Evolutionary conservation across 352 stramenopile species (phyloP), one percentile per base, ranked within the genome.

Genomic region (Phytophthora multivora): DNA sequence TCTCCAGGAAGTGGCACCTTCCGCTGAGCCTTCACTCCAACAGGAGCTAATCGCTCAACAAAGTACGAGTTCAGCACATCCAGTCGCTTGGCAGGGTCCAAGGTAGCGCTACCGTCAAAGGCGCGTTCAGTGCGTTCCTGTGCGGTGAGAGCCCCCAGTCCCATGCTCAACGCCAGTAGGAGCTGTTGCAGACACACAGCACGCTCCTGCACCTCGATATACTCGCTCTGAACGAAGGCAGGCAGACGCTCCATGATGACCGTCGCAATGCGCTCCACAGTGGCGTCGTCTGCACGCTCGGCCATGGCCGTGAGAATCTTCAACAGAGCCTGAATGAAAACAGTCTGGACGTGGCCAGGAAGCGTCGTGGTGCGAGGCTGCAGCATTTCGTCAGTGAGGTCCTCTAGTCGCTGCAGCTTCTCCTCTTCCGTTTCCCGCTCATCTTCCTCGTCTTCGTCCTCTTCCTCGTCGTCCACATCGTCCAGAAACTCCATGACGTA

Each of bases 201-300:
- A 59, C 96, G 86, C 74, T 99, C 97, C 69, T 98, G 91, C 9
- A 99, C 96, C 73, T 99, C 93, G 28, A 97, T 89, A 71, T 97
- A 86, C 40, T 93, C 83, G 47, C 88, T 98, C 53, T 97, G 82
- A 39, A 96, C 79, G 63, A 97, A 98, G 2, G 89, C 75, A 2
- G 80, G 74, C 11, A 99, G 64, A 18, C 93, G 83, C 40, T 89
- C 81, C 30, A 92, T 61, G 15, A 98, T 76, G 47, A 97, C 82
- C 25, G 85, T 77, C 2, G 93, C 79, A 49, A 97, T 86, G 26
- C 83, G 80, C 57, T 96, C 79, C 15, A 99, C 73, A 28, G 96
- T 86, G 13, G 76, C 71, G 31, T 94, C 83, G 40, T 95, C 79
- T 0, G 83, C 73, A 10, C 82, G 74, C 28, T 91, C 83, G 9